Evolutionary conservation across 2,329 filamentous ascomycete genomes (phyloP), one percentile per base, ranked within the genome.

Genomic region (Colletotrichum endophyticum): DNA sequence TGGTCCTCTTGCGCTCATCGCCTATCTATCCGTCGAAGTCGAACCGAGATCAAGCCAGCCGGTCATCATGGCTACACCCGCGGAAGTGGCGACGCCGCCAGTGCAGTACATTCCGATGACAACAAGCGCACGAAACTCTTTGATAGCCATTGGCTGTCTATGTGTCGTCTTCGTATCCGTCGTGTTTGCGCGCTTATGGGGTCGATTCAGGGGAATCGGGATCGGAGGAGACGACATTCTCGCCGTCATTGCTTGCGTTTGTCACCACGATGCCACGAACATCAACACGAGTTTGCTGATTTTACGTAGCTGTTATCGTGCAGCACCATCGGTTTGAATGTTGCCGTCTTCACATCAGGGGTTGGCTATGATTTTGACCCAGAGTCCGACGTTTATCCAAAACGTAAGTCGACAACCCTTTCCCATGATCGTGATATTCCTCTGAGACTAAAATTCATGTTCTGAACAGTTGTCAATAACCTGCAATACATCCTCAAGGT

Each of bases 331-430:
- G 77, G 77, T 12, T 34, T 78, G 49, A 77, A 72, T 15, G 36
- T 36, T 8, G 59, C 74, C n/a, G 72, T 79, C 5, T 76, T 78
- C 57, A 74, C 70, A 13, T 73, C 77, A 15, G 78, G 78, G 15
- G 78, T 79, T 25, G 78, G 78, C 12, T 74, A 79, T 22, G 67
- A 79, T 56, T 75, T 78, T 25, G 62, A 78, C 27, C 68, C 72
- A 30, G 28, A 66, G 19, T 75, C 73, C 32, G 69, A 69, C 6
- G 63, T 76, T 6, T 79, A 72, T 59, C 77, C 77, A 19, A 75
- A 77, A 34, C 16, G 77, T 78, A 39, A 72, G 77, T 63, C n/a
- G 49, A 4, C 19, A 59, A 11, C n/a, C 4, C 44, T 11, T 27
- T 22, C n/a, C 9, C 6, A 53, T 53, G 44, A 2, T 12, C 22